Base-by-base conservation (phyloP, 257 asterid species). In the Scutellaria baicalensis region DNA sequence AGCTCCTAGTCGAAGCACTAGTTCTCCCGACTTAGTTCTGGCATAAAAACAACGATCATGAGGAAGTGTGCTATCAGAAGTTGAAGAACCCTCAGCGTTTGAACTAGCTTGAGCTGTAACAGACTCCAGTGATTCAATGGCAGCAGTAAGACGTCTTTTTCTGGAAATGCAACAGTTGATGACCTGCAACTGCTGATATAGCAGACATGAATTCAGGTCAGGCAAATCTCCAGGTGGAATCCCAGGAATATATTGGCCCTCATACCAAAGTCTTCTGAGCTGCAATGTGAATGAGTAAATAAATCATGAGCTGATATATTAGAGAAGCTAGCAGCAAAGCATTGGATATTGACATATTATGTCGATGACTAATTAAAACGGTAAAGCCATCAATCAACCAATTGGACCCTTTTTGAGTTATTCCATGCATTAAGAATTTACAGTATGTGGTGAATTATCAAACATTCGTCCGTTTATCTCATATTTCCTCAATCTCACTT, bases 151-250 rank as follows among this genome's bases (percentile, higher is more conserved):
- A n/a, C 96, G 96, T 48, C 72, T 82, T 82, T 94, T 89, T 77
- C 99, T 84, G 81, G 97, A 91, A 78, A 94, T 82, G 82, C 99
- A 94, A 77, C 97, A 77, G 85, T 94, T 94, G 76, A 94, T 89
- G 85, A 94, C 96, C 86, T 94, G 99, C 69, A 91, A 81, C 80
- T 91, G 99, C 82, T 94, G 97, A 84, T 91, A 86, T 72, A 94
- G 73, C 75, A 94, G 92, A 75, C 99, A 94, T 6, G 92, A 84
- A 81, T 89, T 91, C 72, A 94, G 80, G 85, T 94, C 97, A 43
- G 99, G 99, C 73, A 84, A 68, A 77, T 82, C 85, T 73, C 89
- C 97, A 38, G 75, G 82, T n/a, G 97, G 95, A 78, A 94, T 85
- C 66, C 97, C 97, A 55, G 97, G 99, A 71, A 94, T 82, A 80